Conservation (phyloP, 176 grass and related monocot genomes). For the Olyra latifolia region DNA sequence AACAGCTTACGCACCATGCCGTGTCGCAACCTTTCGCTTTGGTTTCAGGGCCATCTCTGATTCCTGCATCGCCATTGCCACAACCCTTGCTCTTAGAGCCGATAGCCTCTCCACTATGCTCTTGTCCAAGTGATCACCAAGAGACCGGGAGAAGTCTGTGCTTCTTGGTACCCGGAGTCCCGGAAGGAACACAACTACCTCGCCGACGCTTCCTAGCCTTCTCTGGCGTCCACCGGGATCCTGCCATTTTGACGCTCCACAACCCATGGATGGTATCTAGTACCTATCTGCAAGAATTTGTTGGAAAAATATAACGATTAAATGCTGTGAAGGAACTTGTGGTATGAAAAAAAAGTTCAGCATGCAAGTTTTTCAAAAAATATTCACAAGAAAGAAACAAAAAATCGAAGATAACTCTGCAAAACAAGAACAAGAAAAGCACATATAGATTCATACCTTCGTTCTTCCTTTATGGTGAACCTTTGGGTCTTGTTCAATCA, state of each 20-base stretch:
- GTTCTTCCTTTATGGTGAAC: constrained; percentile 12
- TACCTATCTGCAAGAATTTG: constrained; percentile 9
- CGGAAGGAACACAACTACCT: constrained; percentile 74
- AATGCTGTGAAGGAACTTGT: neutral
- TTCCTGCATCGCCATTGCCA: constrained; percentile 60
- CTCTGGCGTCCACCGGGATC: constrained; percentile 39
- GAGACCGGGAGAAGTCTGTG: constrained; percentile 47
- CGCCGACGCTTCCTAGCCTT: constrained; percentile 54
- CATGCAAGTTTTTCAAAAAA: neutral
- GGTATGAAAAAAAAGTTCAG: constrained; percentile 10
- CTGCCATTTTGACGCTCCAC: constrained; percentile 48
- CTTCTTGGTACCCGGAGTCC: constrained; percentile 58
- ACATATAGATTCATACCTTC: constrained; percentile 13
- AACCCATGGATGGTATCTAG: constrained; percentile 52
- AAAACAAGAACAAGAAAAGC: neutral
- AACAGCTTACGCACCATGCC: constrained; percentile 41
- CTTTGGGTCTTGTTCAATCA: constrained; percentile 17
- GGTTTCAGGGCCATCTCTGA: constrained; percentile 46
- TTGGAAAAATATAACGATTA: neutral
- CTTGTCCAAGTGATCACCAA: constrained; percentile 48
- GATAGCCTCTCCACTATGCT: constrained; percentile 48
- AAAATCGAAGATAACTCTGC: neutral
- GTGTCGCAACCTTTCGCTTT: constrained; percentile 35
- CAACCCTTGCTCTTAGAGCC: constrained; percentile 50
- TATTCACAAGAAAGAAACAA: neutral